A percentile compares a stretch with the other conserved stretches of the same genome.
Conservation (phyloP, 2,329 filamentous ascomycete genomes). For the Colletotrichum navitas region DNA sequence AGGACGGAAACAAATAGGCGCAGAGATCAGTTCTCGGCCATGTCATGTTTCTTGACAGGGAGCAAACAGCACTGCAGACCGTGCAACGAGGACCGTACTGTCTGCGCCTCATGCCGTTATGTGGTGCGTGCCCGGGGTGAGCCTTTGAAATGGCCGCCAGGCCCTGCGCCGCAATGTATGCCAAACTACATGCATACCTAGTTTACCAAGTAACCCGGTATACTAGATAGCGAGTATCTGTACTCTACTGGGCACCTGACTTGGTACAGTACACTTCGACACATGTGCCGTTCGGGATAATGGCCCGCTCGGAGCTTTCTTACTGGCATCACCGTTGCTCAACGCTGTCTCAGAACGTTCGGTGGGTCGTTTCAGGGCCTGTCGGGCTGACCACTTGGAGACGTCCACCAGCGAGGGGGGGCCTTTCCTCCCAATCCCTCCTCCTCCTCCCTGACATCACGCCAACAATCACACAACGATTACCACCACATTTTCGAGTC, state of each 20-base stretch:
- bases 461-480: neutral
- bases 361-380: constrained; percentile 37
- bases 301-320: constrained; percentile 16
- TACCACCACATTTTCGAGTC: neutral
- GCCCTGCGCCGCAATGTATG: neutral
- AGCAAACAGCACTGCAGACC: constrained; percentile 30
- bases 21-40: neutral
- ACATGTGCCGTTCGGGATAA: constrained; percentile 25
- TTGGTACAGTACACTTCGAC: neutral
- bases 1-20: constrained; percentile 15
- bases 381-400: constrained; percentile 23
- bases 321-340: constrained; percentile 20
- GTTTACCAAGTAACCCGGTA: neutral
- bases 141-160: neutral
- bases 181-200: neutral
- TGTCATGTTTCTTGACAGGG: constrained; percentile 15
- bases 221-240: no score
- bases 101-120: constrained; percentile 15
- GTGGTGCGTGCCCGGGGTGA: neutral
- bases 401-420: neutral
- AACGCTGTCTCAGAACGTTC: constrained; percentile 31
- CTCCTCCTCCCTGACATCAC: neutral
- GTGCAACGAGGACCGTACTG: constrained; percentile 16
- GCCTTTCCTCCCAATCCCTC: neutral
- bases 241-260: no score